These are phyloP conservation scores for Angophora floribunda DNA, from an alignment of 345 rosid genomes.

Conservation along the genomic window DNA sequence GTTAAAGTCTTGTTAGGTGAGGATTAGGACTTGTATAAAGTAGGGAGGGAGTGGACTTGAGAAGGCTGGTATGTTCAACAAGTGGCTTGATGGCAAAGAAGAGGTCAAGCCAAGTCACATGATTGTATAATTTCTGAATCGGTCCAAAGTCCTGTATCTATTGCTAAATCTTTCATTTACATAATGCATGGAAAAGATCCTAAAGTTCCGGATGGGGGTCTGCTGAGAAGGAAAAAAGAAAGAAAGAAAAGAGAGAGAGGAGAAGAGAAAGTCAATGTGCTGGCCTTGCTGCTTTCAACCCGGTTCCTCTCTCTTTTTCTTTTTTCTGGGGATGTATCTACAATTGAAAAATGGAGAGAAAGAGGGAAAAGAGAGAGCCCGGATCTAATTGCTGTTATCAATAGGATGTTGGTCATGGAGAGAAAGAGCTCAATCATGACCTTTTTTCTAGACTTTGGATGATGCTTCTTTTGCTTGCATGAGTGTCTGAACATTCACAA, in stretches of 20 bases:
- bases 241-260: not conserved
- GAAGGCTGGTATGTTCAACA: not conserved
- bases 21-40: slow-evolving; percentile 5
- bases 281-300: not conserved
- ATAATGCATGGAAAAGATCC: not conserved
- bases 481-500: not conserved
- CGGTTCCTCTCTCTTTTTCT: not conserved
- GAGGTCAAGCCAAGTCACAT: not conserved
- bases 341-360: not conserved
- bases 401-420: not conserved
- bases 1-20: slow-evolving; percentile 9
- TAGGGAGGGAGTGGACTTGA: not conserved
- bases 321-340: not conserved
- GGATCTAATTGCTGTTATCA: not conserved
- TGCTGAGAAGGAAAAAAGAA: not conserved
- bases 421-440: not conserved
- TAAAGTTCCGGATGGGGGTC: not conserved
- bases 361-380: not conserved
- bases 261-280: not conserved
- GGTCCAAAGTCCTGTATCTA: not conserved
- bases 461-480: not conserved
- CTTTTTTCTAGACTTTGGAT: not conserved
- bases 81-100: slow-evolving; percentile 8
- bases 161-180: not conserved
- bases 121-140: not conserved